These are phyloP conservation scores for Sphaerostilbella broomeana DNA, from an alignment of 2,329 filamentous ascomycete species.

Conservation along the genomic window DNA sequence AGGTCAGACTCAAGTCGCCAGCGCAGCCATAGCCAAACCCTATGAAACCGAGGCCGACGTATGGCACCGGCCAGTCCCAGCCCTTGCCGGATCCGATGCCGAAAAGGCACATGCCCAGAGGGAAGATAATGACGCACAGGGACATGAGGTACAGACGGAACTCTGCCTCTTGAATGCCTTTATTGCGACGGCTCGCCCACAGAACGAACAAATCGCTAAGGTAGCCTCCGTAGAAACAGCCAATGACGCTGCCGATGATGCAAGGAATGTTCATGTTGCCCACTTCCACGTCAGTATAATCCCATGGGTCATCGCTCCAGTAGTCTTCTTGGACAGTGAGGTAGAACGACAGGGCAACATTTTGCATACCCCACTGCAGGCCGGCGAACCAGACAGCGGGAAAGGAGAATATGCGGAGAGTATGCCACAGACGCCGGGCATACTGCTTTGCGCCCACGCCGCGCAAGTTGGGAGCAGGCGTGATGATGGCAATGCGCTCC, in stretches of 20 bases:
- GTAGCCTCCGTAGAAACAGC: constrained; percentile 52
- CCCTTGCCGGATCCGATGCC: constrained; percentile 44
- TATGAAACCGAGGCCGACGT: constrained; percentile 50
- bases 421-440: constrained; percentile 45
- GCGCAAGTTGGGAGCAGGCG: constrained; percentile 46
- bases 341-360: constrained; percentile 55
- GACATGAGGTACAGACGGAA: constrained; percentile 46
- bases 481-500: constrained; percentile 50
- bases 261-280: constrained; percentile 54
- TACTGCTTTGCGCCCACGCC: constrained; percentile 51
- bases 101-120: constrained; percentile 46
- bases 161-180: constrained; percentile 49
- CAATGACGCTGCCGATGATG: constrained; percentile 47
- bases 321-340: constrained; percentile 51
- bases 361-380: constrained; percentile 53
- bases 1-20: constrained; percentile 49
- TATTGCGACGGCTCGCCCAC: constrained; percentile 47
- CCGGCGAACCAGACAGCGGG: constrained; percentile 52
- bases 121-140: constrained; percentile 43
- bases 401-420: constrained; percentile 50
- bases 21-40: constrained; percentile 55
- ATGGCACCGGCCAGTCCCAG: constrained; percentile 47
- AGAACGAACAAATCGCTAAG: constrained; percentile 49
- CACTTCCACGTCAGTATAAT: constrained; percentile 46
- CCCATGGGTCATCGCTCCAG: constrained; percentile 47